Percentiles rank a stretch among this genome's conserved stretches.
phyloP scores from a whole-genome alignment of 1,139 yeast genomes.

The Citeromyces hawaiiensis region DNA sequence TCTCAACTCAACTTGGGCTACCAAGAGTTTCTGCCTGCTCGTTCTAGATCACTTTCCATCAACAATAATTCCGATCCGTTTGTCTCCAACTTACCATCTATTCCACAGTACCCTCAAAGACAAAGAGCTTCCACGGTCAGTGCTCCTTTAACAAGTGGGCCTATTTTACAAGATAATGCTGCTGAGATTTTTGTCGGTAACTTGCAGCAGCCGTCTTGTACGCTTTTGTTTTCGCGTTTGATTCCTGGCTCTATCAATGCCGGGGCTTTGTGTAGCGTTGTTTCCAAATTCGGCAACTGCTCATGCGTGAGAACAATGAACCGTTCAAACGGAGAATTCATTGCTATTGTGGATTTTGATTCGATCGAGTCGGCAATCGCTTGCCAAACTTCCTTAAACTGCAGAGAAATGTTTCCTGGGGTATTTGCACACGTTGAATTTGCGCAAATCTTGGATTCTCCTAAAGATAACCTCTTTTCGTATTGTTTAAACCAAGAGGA shows the following conservation, averaged over 20 bases:
- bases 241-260: not conserved
- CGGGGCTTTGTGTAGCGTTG: conserved; percentile 14
- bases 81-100: not conserved
- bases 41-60: not conserved
- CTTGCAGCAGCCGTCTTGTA: not conserved
- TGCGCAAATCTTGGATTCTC: conserved; percentile 21
- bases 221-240: not conserved
- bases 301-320: conserved; percentile 43
- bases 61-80: not conserved
- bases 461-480: conserved; percentile 15
- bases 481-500: conserved; percentile 9
- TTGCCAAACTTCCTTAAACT: conserved; percentile 66
- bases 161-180: not conserved
- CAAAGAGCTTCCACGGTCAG: not conserved
- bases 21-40: not conserved
- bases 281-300: conserved; percentile 38
- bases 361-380: conserved; percentile 63
- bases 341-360: conserved; percentile 64
- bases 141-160: not conserved
- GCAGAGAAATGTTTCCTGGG: conserved; percentile 73
- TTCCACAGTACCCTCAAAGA: not conserved
- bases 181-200: not conserved
- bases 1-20: not conserved
- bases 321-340: conserved; percentile 18
- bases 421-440: conserved; percentile 50